Evolutionary conservation across 2,329 filamentous ascomycete species (phyloP).

Genomic region (Pyrenophora tritici-repentis): DNA sequence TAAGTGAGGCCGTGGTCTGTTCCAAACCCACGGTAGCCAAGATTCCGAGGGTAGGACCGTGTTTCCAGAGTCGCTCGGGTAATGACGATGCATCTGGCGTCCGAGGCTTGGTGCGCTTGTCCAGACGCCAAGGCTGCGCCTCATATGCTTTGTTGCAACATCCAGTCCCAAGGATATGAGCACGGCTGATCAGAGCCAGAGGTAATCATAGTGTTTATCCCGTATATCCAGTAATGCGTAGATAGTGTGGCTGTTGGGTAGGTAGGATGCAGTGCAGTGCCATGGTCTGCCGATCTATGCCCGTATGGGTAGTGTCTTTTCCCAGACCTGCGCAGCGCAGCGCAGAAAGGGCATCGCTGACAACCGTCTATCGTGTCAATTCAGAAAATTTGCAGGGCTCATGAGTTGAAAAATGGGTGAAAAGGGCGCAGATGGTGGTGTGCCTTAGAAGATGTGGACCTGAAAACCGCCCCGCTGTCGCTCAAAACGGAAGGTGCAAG

Average conservation of each 20-base stretch:
- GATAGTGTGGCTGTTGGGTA: too few species aligned
- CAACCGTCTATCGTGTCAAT: not conserved
- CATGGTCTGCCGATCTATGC: too few species aligned
- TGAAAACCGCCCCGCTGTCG: slow-evolving; percentile 5
- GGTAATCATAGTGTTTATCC: too few species aligned
- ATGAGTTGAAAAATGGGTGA: not conserved
- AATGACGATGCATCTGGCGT: not conserved
- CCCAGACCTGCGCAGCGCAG: too few species aligned
- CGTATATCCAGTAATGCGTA: too few species aligned
- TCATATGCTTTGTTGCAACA: not conserved
- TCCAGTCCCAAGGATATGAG: too few species aligned
- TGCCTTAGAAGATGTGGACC: not conserved
- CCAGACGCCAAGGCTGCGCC: slow-evolving; percentile 1
- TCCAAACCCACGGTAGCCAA: slow-evolving; percentile 8
- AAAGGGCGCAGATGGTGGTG: slow-evolving; percentile 15
- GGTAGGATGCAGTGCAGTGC: not conserved
- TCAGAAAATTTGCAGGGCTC: not conserved
- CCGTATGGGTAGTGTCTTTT: too few species aligned
- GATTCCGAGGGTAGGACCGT: not conserved
- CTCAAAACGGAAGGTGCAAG: slow-evolving; percentile 7
- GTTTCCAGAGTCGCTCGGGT: not conserved
- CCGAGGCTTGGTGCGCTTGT: slow-evolving; percentile 20
- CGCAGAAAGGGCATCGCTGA: too few species aligned
- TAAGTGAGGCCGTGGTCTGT: slow-evolving; percentile 7
- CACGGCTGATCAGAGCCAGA: too few species aligned